Conservation (phyloP, 345 rosid genomes). For the Sisymbrium irio region DNA sequence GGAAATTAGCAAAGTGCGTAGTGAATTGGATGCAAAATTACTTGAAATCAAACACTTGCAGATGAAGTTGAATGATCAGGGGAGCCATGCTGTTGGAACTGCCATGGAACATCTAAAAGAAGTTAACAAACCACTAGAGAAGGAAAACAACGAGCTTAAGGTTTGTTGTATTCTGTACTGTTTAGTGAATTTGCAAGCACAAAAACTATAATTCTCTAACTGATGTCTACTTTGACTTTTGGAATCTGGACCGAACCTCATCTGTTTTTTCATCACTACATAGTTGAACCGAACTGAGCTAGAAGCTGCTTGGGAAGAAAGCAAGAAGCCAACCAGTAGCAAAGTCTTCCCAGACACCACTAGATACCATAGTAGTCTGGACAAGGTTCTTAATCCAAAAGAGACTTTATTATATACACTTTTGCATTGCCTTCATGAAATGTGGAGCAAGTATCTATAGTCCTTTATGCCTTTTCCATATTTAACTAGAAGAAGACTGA, state of each 20-base stretch:
- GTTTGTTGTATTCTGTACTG: constrained; percentile 34
- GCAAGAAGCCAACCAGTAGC: constrained; percentile 13
- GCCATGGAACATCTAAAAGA: constrained; percentile 44
- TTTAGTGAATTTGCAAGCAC: neutral
- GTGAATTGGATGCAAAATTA: constrained; percentile 57
- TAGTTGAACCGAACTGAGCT: constrained; percentile 55
- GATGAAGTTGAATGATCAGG: constrained; percentile 48
- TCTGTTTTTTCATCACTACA: constrained; percentile 11
- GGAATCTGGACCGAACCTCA: neutral
- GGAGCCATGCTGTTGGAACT: constrained; percentile 41
- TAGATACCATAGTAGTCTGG: constrained; percentile 20
- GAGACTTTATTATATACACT: neutral
- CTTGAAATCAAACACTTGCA: constrained; percentile 60
- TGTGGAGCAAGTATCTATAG: neutral
- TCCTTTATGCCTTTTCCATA: neutral
- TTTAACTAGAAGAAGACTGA: constrained; percentile 34
- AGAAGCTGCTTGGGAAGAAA: constrained; percentile 20
- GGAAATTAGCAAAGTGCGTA: constrained; percentile 54
- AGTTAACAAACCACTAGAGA: constrained; percentile 49
- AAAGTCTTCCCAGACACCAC: constrained; percentile 11
- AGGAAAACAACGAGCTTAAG: constrained; percentile 67
- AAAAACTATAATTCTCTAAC: neutral
- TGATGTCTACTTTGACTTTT: constrained; percentile 1
- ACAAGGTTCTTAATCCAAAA: constrained; percentile 21
- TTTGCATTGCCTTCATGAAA: neutral